Percentiles rank a stretch among this genome's conserved stretches.
phyloP scores from a whole-genome alignment of 192 early-diverging fungal species.

The Entophlyctis helioformis region DNA sequence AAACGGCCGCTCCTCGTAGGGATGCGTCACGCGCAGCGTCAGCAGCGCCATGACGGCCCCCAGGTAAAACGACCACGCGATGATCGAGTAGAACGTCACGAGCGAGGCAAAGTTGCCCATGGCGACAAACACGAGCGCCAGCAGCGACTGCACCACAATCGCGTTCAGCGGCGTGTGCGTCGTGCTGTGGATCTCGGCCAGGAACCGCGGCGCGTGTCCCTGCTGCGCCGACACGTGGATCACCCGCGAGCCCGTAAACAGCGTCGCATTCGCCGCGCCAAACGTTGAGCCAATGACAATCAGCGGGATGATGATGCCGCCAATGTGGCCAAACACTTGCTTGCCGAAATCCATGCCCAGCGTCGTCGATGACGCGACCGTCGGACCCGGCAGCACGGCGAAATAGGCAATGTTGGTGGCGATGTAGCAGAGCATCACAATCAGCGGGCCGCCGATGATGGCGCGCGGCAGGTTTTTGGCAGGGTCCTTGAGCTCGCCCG shows the following conservation, averaged over 20 bases:
- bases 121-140: conserved; percentile 51
- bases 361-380: conserved; percentile 1
- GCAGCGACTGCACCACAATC: conserved; percentile 43
- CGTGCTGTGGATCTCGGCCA: conserved; percentile 45
- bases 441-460: conserved; percentile 17
- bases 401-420: conserved; percentile 32
- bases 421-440: conserved; percentile 31
- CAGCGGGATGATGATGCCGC: conserved; percentile 57
- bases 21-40: conserved; percentile 52
- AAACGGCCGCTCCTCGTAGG: conserved; percentile 56
- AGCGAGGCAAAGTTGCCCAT: conserved; percentile 54
- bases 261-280: conserved; percentile 64
- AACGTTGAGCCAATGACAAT: conserved; percentile 62
- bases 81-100: conserved; percentile 65
- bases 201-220: conserved; percentile 54
- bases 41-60: conserved; percentile 53
- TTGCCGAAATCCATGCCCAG: conserved; percentile 49
- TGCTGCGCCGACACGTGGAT: conserved; percentile 54
- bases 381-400: conserved; percentile 17
- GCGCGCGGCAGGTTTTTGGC: conserved; percentile 27
- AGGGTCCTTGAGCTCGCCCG: conserved; percentile 35
- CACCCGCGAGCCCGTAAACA: conserved; percentile 63
- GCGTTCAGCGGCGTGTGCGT: conserved; percentile 56
- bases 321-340: conserved; percentile 50
- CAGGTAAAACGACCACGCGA: conserved; percentile 63